These are phyloP conservation scores for Apiosordaria backusii DNA, from an alignment of 495 filamentous ascomycete species.

Conservation along the genomic window DNA sequence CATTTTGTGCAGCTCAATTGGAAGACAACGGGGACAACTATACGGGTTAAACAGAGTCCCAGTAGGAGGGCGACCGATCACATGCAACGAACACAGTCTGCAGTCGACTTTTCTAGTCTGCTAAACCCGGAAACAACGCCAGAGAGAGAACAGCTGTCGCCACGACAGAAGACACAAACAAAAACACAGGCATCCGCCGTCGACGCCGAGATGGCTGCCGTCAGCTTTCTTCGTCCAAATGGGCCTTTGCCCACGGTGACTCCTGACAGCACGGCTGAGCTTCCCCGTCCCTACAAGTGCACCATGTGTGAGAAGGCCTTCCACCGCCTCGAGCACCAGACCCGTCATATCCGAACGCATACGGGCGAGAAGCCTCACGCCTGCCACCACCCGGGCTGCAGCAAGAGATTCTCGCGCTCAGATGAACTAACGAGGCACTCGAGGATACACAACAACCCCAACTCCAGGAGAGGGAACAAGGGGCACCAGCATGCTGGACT, in stretches of 20 bases:
- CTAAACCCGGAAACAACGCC: conserved; percentile 57
- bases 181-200: conserved; percentile 30
- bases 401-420: conserved; percentile 94
- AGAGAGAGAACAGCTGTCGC: conserved; percentile 20
- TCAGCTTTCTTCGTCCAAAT: conserved; percentile 67
- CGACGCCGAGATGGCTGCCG: conserved; percentile 61
- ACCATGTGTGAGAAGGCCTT: conserved; percentile 98
- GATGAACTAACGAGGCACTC: conserved; percentile 97
- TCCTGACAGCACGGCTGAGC: conserved; percentile 55
- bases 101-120: conserved; percentile 75
- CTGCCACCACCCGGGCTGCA: conserved; percentile 91
- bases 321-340: conserved; percentile 97
- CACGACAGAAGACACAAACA: conserved; percentile 31
- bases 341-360: conserved; percentile 93
- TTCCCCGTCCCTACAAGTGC: conserved; percentile 96
- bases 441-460: conserved; percentile 98
- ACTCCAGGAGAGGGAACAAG: conserved; percentile 92
- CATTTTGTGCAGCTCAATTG: conserved; percentile 27
- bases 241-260: conserved; percentile 56
- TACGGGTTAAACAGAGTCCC: conserved; percentile 14
- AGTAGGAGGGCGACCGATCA: conserved; percentile 41
- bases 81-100: conserved; percentile 70
- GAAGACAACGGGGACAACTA: conserved; percentile 11
- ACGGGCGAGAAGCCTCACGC: conserved; percentile 98
- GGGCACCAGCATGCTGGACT: conserved; percentile 48